Base-by-base conservation (phyloP, 805 yeast species). In the Kluyveromyces starmeri region DNA sequence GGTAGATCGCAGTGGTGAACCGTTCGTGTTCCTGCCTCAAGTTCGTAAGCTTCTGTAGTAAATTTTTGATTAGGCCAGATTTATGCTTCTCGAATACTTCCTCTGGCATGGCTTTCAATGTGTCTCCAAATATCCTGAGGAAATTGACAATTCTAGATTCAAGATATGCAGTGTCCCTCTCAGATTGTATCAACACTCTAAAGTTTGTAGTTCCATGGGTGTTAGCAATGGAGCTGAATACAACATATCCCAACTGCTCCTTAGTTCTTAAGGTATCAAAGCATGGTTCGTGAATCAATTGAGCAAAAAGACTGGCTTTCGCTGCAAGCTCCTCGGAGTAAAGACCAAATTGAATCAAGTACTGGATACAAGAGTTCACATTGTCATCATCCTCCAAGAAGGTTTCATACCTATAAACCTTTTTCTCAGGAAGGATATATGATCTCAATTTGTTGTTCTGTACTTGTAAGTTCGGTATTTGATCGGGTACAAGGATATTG, bases 221-320 rank as follows among this genome's bases (percentile, higher is more conserved):
- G 40, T 68, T 68, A 41, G 80, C 65, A 17, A 71, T 62, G 0
- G 94, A 83, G 28, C 92, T 76, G 52, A 84, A 85, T 0, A 89
- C 98, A 42, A 89, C 86, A 50, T 89, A 89, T 2, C 98, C 98
- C 20, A 89, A 68, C 58, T 92, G 97, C 61, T 89, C 97, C 48
- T 84, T 80, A 5, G 98, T 89, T 58, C 98, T 73, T 38, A 89
- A 68, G 42, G 82, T 82, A 51, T 84, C 79, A 59, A 89, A 92
- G 38, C 89, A 82, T 4, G 96, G 96, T 53, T 89, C 96, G 45
- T 72, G 75, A 32, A 81, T 64, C 42, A 86, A 70, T 41, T 83
- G 89, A 0, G 81, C 72, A 30, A 84, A 58, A 34, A 89, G 59
- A 32, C 79, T 84, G 9, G 81, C 67, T 36, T 71, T 50, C 1